These are phyloP conservation scores for Sclerospora graminicola DNA, from an alignment of 352 stramenopile genomes.

Conservation along the genomic window DNA sequence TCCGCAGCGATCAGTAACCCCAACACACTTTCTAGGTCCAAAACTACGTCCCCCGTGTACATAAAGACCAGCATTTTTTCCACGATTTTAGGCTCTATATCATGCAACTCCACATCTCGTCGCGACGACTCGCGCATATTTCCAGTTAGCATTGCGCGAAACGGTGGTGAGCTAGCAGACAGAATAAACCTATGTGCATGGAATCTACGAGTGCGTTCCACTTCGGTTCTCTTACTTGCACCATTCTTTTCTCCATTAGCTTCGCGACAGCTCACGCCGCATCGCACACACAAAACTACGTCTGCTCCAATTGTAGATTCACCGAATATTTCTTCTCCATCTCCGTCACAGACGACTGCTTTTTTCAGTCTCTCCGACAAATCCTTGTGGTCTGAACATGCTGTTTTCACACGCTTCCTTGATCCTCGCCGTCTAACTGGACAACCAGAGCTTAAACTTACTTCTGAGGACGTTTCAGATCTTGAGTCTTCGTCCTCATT, in stretches of 20 bases:
- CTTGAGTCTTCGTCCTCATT: constrained; percentile 73
- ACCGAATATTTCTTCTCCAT: constrained; percentile 31
- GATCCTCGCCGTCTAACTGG: constrained; percentile 9
- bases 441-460: constrained; percentile 24
- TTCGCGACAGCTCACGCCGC: constrained; percentile 4
- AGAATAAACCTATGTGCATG: constrained; percentile 78
- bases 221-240: constrained; percentile 1
- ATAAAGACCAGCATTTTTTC: constrained; percentile 82
- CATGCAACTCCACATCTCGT: constrained; percentile 62
- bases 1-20: constrained; percentile 66
- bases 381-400: constrained; percentile 58
- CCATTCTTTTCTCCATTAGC: constrained; percentile 2
- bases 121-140: constrained; percentile 64
- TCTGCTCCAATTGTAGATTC: constrained; percentile 55
- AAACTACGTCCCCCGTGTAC: constrained; percentile 74
- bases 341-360: constrained; percentile 19
- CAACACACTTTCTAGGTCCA: constrained; percentile 63
- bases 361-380: constrained; percentile 48
- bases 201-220: constrained; percentile 21
- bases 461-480: constrained; percentile 64
- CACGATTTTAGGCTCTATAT: constrained; percentile 46
- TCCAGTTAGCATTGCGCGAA: constrained; percentile 77
- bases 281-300: constrained; percentile 53
- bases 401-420: constrained; percentile 29
- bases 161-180: constrained; percentile 69